Base-by-base conservation (phyloP, 352 stramenopile species). In the Globisporangium perplexum region DNA sequence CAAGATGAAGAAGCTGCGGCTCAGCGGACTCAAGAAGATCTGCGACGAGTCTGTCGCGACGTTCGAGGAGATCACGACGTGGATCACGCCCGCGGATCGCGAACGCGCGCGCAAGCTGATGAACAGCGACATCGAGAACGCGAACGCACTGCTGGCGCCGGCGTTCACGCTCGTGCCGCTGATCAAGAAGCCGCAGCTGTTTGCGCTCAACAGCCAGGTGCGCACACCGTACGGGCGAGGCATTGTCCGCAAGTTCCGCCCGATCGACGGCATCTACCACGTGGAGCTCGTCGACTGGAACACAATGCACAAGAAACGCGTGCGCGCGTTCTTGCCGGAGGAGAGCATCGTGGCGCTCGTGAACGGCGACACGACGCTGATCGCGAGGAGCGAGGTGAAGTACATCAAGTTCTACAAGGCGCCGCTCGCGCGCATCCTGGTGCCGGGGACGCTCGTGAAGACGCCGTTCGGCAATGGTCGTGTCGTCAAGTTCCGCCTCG, bases 401-500 rank as follows among this genome's bases (percentile, higher is more conserved):
- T 88, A 88, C 51, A 66, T 91, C 17, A 74, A 72, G 56, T 77
- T 86, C 22, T 56, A 71, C 28, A 73, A 69, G 31, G 59, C 75
- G 6, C 69, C 65, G 26, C 68, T 77, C 28, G 56, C 57, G 6
- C 66, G 64, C 4, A 51, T 86, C 22, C 86, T 80, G 44, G 46
- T 71, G 11, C 55, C 75, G 14, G 66, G 88, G 14, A 79, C 73
- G 5, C n/a, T 75, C 17, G 74, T 92, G 22, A 75, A 85, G 50
- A 92, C 83, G n/a, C 62, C 84, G 30, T 94, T 92, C 60, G 83
- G 83, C 41, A 83, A 85, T 10, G 81, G 81, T 11, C 66, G 71
- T 23, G 70, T 92, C 14, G 45, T 88, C 22, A 59, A 59, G 26
- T 94, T 85, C 53, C 76, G 81, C n/a, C 39, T 49, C 3, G 72